Percentiles rank a stretch among this genome's conserved stretches.
phyloP scores from a whole-genome alignment of 441 rosid species.

The Gossypium trilobum region DNA sequence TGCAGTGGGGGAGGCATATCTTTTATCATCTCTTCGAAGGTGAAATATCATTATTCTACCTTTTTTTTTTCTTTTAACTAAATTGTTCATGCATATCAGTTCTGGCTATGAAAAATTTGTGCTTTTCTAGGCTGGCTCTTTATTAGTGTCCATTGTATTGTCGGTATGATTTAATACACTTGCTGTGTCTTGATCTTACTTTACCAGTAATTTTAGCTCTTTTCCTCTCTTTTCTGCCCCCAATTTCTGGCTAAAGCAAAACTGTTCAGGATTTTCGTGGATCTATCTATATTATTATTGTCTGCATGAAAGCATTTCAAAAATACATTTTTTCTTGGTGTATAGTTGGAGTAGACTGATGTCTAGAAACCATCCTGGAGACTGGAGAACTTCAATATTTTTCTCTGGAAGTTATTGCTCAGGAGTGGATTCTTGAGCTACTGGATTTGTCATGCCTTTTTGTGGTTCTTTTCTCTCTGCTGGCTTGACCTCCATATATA shows the following conservation, averaged over 20 bases:
- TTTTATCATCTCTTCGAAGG: conserved; percentile 83
- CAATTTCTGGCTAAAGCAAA: neutral
- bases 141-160: neutral
- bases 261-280: neutral
- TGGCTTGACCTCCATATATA: neutral
- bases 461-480: neutral
- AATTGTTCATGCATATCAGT: neutral
- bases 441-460: neutral
- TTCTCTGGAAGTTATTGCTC: neutral
- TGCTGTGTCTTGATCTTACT: neutral
- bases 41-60: conserved; percentile 20
- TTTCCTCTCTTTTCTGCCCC: neutral
- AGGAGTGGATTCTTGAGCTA: neutral
- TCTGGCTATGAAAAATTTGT: neutral
- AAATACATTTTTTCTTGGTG: neutral
- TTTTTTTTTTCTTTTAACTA: conserved; percentile 2
- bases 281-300: neutral
- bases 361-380: neutral
- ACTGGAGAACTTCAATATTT: neutral
- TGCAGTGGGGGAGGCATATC: conserved; percentile 77
- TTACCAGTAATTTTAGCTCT: neutral
- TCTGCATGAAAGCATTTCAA: neutral
- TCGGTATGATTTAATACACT: neutral
- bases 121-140: neutral
- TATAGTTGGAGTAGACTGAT: neutral